Percentiles rank a stretch among this genome's conserved stretches.
These are phyloP conservation scores for Apiospora phragmitis DNA, from an alignment of 2,329 filamentous ascomycete species.

Conservation along the genomic window DNA sequence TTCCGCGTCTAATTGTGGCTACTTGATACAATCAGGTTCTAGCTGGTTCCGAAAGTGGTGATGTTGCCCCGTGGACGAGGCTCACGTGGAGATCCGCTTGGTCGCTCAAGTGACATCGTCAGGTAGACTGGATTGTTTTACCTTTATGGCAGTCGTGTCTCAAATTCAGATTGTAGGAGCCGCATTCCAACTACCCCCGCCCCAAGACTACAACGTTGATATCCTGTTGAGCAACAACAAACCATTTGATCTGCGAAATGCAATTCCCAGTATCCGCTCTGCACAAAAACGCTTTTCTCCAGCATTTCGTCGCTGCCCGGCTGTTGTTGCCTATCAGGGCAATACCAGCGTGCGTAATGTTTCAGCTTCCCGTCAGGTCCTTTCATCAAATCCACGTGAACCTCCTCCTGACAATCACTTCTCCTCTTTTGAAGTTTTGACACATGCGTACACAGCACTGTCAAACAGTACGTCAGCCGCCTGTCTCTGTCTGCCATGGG, in stretches of 20 bases:
- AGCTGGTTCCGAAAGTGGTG: background rate
- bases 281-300: background rate
- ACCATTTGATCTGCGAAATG: background rate
- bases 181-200: constrained; percentile 3
- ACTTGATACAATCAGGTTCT: background rate
- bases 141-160: constrained; percentile 9
- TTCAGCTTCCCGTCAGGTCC: background rate
- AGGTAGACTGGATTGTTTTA: constrained; percentile 8
- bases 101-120: constrained; percentile 7
- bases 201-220: background rate
- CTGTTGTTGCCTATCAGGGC: background rate
- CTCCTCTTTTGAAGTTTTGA: constrained; percentile 8
- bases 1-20: constrained; percentile 6
- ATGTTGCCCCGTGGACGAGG: constrained; percentile 7
- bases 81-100: constrained; percentile 4
- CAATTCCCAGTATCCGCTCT: constrained; percentile 5
- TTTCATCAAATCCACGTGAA: constrained; percentile 1
- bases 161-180: constrained; percentile 11
- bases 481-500: background rate
- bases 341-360: background rate
- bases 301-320: background rate
- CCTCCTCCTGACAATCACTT: constrained; percentile 3
- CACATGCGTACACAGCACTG: background rate
- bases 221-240: background rate
- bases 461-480: background rate